Evolutionary conservation across 1,284 basidiomycete genomes (phyloP).

Genomic region (Apiotrichum porosum): DNA sequence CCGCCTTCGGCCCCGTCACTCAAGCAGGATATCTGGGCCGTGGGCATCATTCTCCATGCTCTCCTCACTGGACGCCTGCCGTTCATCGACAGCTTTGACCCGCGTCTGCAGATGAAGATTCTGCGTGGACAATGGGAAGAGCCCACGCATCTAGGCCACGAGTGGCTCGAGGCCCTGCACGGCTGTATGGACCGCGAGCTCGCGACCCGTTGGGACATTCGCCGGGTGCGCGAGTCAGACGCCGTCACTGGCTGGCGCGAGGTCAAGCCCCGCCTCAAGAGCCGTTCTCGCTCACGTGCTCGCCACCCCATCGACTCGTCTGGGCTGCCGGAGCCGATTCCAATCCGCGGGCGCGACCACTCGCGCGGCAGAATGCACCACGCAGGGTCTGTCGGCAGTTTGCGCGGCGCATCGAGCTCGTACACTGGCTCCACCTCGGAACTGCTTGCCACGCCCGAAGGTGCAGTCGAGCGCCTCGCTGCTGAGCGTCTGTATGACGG

Average conservation of each 20-base stretch:
- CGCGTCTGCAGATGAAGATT: conserved; percentile 83
- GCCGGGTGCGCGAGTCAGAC: conserved; percentile 66
- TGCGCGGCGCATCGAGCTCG: background rate
- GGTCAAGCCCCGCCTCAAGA: conserved; percentile 35
- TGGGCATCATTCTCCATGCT: conserved; percentile 80
- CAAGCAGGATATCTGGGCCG: conserved; percentile 86
- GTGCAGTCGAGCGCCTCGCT: no score
- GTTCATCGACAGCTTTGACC: conserved; percentile 81
- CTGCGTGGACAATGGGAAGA: conserved; percentile 62
- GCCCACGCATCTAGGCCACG: conserved; percentile 57
- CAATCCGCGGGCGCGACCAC: background rate
- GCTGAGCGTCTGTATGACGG: no score
- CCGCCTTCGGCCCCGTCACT: conserved; percentile 42
- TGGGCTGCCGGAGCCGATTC: background rate
- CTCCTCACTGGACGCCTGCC: conserved; percentile 75
- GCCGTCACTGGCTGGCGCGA: conserved; percentile 73
- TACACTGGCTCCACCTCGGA: no score
- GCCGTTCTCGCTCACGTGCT: conserved; percentile 23
- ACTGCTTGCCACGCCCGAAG: no score
- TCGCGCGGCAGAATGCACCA: background rate
- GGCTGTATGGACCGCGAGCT: conserved; percentile 68
- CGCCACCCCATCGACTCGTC: conserved; percentile 1
- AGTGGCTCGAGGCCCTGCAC: conserved; percentile 64
- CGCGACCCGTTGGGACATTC: conserved; percentile 64
- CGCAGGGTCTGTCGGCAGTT: background rate